phyloP scores from a whole-genome alignment of 495 filamentous ascomycete genomes.

The Poronia punctata region DNA sequence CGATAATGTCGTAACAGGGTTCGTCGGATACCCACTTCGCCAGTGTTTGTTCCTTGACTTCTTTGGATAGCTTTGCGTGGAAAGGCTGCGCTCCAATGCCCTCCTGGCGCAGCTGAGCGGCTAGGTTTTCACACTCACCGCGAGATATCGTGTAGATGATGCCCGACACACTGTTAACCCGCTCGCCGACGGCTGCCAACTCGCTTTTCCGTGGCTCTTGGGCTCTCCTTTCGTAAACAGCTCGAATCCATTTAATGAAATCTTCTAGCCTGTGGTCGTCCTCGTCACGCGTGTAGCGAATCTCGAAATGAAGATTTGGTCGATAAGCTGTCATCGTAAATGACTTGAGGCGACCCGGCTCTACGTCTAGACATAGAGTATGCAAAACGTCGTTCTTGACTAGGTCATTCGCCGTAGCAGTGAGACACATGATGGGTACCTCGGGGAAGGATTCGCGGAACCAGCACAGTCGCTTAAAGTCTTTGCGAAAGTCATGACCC shows the following conservation, averaged over 20 bases:
- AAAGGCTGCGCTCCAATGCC: slow-evolving; percentile 65
- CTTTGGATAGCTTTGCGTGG: slow-evolving; percentile 57
- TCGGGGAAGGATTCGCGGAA: slow-evolving; percentile 74
- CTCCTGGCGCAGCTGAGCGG: slow-evolving; percentile 51
- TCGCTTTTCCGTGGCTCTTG: slow-evolving; percentile 40
- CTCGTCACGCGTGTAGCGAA: slow-evolving; percentile 76
- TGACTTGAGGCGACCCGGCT: slow-evolving; percentile 49
- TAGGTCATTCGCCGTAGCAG: slow-evolving; percentile 76
- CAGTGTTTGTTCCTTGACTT: slow-evolving; percentile 57
- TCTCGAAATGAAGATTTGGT: slow-evolving; percentile 85
- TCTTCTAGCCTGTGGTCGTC: slow-evolving; percentile 61
- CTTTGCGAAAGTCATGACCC: slow-evolving; percentile 95
- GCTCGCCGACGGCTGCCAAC: slow-evolving; percentile 42
- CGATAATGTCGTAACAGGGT: slow-evolving; percentile 76
- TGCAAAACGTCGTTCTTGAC: slow-evolving; percentile 75
- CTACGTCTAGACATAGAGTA: slow-evolving; percentile 58
- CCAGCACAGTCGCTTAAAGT: slow-evolving; percentile 82
- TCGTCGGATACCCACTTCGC: slow-evolving; percentile 69
- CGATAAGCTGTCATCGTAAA: slow-evolving; percentile 77
- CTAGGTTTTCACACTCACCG: slow-evolving; percentile 67
- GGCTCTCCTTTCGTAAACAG: slow-evolving; percentile 58
- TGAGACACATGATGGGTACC: slow-evolving; percentile 84
- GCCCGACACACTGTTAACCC: slow-evolving; percentile 62
- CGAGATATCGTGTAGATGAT: slow-evolving; percentile 87
- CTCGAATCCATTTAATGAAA: slow-evolving; percentile 66